Evolutionary conservation across 139 green algal genomes (phyloP).

Genomic region (Raphidocelis subcapitata): DNA sequence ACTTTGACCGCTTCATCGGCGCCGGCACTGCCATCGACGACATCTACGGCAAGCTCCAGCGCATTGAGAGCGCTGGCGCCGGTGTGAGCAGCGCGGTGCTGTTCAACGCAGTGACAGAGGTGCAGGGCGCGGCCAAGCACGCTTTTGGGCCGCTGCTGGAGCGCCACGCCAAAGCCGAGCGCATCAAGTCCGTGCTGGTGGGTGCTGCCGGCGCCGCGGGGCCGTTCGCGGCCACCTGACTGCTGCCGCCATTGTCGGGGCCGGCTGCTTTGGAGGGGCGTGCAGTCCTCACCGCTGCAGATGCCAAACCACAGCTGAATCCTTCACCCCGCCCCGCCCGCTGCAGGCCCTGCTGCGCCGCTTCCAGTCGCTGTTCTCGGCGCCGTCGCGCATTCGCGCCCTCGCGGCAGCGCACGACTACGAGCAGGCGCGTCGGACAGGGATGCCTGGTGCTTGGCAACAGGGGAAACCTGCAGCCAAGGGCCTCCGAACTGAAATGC

Average conservation of each 20-base stretch:
- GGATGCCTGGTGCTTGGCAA: conserved; percentile 8
- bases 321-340: too few relatives aligned
- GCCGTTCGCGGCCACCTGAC: too few relatives aligned
- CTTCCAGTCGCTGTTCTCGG: conserved; percentile 57
- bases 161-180: conserved; percentile 47
- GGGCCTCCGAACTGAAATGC: too few relatives aligned
- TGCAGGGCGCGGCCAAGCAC: conserved; percentile 31
- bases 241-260: too few relatives aligned
- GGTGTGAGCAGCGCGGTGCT: conserved; percentile 30
- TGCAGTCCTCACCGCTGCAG: too few relatives aligned
- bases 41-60: conserved; percentile 57
- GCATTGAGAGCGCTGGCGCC: conserved; percentile 37
- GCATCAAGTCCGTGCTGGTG: conserved; percentile 50
- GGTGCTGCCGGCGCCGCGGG: too few relatives aligned
- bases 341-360: conserved; percentile 41
- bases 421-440: conserved; percentile 47
- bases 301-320: too few relatives aligned
- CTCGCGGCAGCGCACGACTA: conserved; percentile 38
- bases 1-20: conserved; percentile 88
- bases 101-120: conserved; percentile 26
- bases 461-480: too few relatives aligned
- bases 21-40: conserved; percentile 87
- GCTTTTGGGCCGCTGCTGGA: conserved; percentile 56
- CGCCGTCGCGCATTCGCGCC: conserved; percentile 47
- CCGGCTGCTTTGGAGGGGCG: too few relatives aligned